Evolutionary conservation across 805 yeast genomes (phyloP).

Genomic region (Blastobotrys chiropterorum): DNA sequence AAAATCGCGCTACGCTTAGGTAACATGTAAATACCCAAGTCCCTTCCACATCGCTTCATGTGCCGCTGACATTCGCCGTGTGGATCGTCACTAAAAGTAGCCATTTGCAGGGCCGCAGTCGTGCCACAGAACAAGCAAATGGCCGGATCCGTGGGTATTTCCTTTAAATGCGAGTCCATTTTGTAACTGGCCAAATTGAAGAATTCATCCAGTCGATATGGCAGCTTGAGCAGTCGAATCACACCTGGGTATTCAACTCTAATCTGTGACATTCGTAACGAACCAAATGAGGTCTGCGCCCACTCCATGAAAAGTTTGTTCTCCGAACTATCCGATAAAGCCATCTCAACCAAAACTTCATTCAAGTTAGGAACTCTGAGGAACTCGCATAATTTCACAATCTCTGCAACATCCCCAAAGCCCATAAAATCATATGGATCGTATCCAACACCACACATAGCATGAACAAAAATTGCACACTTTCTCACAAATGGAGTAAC

Average conservation of each 20-base stretch:
- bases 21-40: conserved; percentile 63
- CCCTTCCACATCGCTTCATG: conserved; percentile 46
- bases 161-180: background rate
- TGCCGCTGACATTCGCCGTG: conserved; percentile 82
- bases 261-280: background rate
- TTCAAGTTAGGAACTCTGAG: conserved; percentile 38
- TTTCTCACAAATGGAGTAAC: conserved; percentile 61
- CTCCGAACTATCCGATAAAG: conserved; percentile 1
- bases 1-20: conserved; percentile 65
- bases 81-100: conserved; percentile 43
- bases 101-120: conserved; percentile 58
- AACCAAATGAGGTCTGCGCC: background rate
- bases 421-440: conserved; percentile 27
- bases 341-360: conserved; percentile 16
- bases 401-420: conserved; percentile 38
- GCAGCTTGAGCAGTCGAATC: conserved; percentile 56
- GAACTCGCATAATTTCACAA: conserved; percentile 46
- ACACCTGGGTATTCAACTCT: conserved; percentile 58
- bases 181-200: conserved; percentile 39
- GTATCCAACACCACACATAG: conserved; percentile 44
- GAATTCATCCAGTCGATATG: conserved; percentile 58
- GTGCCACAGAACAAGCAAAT: conserved; percentile 79
- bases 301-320: conserved; percentile 2
- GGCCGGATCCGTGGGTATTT: conserved; percentile 59
- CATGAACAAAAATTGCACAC: conserved; percentile 49